Base-by-base conservation (phyloP, 2,329 filamentous ascomycete genomes). In the Penicillium freii region DNA sequence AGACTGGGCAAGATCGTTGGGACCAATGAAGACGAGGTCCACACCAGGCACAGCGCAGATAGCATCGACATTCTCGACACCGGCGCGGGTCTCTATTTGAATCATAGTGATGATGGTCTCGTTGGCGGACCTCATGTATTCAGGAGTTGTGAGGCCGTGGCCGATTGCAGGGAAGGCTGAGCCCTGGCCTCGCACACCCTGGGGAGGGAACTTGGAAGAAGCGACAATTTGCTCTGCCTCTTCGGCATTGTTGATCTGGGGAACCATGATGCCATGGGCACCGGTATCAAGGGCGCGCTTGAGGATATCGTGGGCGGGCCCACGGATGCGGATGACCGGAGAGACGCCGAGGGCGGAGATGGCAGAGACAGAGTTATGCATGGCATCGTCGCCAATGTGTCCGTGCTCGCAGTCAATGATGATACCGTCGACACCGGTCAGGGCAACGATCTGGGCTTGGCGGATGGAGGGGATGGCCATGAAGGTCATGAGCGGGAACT, bases 361-460 rank as follows among this genome's bases (percentile, higher is more conserved):
- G 2, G 68, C 66, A 23, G 68, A 58, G 13, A 63, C 59, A 2
- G 67, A 63, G 44, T 64, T 69, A 54, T 70, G 68, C 67, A 70
- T 69, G 3, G 65, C 53, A 46, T 70, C 67, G 34, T 70, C 67
- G 21, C 65, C 57, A 34, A 70, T 69, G 34, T 70, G 64, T 4
- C 68, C 68, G 23, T 70, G 67, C 34, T 70, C 68, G 29, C 62
- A 66, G 47, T 66, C 82, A 70, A 88, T 77, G 10, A 90, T 82
- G 80, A 87, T 89, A n/a, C 64, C 66, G 68, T 89, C 87, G 1
- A 87, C 79, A 1, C 85, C 87, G 3, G 81, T 81, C n/a, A 84
- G 77, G 1, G 87, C 86, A 47, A 90, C 75, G 19, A 82, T 77
- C 56, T 82, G 80, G 34, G 80, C 80, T 57, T 72, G 68, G 40